Conservation (phyloP, 2,329 filamentous ascomycete genomes). For the Hirsutella thompsonii region DNA sequence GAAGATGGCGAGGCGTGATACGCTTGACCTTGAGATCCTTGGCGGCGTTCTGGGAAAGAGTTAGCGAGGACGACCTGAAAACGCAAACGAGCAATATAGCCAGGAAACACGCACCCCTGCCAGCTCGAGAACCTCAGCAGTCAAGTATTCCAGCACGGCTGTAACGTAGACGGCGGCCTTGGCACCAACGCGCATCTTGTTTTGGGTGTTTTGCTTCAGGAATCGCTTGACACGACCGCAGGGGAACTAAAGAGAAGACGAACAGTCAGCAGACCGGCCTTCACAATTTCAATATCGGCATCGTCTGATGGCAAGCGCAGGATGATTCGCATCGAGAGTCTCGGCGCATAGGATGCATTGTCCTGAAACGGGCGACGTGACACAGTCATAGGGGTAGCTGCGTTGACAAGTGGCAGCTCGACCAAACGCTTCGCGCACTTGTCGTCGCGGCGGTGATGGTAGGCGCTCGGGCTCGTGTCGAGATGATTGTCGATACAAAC, state of each 20-base stretch:
- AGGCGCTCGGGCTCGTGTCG: too few species aligned
- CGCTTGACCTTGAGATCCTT: slow-evolving; percentile 99
- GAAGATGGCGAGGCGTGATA: slow-evolving; percentile 93
- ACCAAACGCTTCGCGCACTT: too few species aligned
- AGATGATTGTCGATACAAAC: background rate
- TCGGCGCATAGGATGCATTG: background rate
- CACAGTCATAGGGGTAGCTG: too few species aligned
- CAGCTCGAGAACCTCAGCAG: slow-evolving; percentile 93
- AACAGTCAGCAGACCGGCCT: too few species aligned
- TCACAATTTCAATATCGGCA: background rate
- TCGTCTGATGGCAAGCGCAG: background rate
- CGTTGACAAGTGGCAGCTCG: background rate
- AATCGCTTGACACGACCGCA: slow-evolving; percentile 99
- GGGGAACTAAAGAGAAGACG: slow-evolving; percentile 81
- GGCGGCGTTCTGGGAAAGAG: slow-evolving; percentile 61
- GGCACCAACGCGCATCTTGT: slow-evolving; percentile 98
- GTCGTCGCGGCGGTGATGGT: too few species aligned
- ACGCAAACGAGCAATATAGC: background rate
- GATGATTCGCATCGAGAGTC: too few species aligned
- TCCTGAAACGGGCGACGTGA: background rate
- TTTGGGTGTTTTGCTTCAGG: slow-evolving; percentile 97
- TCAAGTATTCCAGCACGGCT: slow-evolving; percentile 94
- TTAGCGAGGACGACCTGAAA: slow-evolving; percentile 8
- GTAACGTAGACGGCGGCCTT: slow-evolving; percentile 98
- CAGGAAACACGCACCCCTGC: slow-evolving; percentile 56